These are phyloP conservation scores for Zygosaccharomyces lentus DNA, from an alignment of 805 yeast genomes.

Conservation along the genomic window DNA sequence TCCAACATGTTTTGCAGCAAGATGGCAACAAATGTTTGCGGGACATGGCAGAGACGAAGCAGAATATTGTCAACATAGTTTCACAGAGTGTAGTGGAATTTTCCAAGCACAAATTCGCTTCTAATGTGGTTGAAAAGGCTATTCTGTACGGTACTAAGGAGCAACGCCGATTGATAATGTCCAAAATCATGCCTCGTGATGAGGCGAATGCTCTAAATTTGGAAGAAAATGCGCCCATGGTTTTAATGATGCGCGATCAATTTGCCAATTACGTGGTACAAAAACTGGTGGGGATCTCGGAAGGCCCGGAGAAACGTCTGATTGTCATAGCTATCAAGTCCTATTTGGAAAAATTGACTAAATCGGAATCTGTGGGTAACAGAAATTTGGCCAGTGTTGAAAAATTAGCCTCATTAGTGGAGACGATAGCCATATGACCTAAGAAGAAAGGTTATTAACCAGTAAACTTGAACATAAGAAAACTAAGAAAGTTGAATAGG, in stretches of 20 bases:
- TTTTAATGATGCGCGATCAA: conserved; percentile 95
- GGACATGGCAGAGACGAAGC: conserved; percentile 40
- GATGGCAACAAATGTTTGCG: conserved; percentile 43
- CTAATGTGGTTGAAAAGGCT: conserved; percentile 94
- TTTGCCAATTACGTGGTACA: conserved; percentile 97
- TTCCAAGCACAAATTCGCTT: conserved; percentile 96
- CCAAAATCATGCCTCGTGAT: conserved; percentile 59
- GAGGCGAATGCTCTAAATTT: conserved; percentile 42
- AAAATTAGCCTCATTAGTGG: conserved; percentile 34
- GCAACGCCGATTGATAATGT: conserved; percentile 61
- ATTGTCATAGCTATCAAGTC: conserved; percentile 74
- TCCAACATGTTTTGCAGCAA: conserved; percentile 88
- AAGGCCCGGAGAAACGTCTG: conserved; percentile 61
- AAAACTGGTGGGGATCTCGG: conserved; percentile 79
- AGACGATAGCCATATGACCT: conserved; percentile 22
- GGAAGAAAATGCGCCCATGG: conserved; percentile 65
- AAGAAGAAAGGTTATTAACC: neutral
- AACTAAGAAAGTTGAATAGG: neutral
- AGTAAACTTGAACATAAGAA: neutral
- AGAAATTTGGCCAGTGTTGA: conserved; percentile 38
- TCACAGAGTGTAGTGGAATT: conserved; percentile 68
- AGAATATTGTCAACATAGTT: conserved; percentile 59
- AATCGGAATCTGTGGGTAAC: conserved; percentile 31
- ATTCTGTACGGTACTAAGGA: conserved; percentile 63
- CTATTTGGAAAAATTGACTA: conserved; percentile 56